Base-by-base conservation (phyloP, 768 basidiomycete genomes). In the Termitomyces sp. region DNA sequence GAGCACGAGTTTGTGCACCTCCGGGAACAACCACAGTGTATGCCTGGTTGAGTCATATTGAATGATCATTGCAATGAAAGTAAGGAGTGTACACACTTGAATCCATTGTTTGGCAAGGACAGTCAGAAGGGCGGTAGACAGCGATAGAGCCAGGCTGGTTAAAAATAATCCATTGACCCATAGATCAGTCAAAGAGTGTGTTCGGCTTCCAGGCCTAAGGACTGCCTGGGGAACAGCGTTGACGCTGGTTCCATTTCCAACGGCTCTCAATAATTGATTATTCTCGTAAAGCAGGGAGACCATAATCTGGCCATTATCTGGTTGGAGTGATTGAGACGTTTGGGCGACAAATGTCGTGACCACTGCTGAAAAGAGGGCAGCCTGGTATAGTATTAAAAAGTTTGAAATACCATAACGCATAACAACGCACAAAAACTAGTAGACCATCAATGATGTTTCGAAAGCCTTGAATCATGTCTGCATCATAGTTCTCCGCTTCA, bases 121-220 rank as follows among this genome's bases (percentile, higher is more conserved):
- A 30, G 52, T 53, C 16, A 53, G 11, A 53, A 53, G 52, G 13
- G 52, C 37, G 11, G 52, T 41, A 18, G 52, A 53, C 8, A 53
- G 30, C 18, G 52, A 53, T 2, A 53, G n/a, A 12, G 52, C 27
- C 9, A 53, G 52, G 18, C 52, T 53, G 16, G 52, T 37, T 6
- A 53, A 53, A 41, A 53, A 41, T 53, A 53, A 18, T 15, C 52
- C 52, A 11, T 53, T 53, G 52, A 53, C 37, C 52, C 52, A 53
- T 2, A 53, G 18, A 53, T 41, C 52, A 22, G 18, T 30, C 18
- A 11, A 30, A 53, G 52, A 20, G 52, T n/a, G 30, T 6, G 37
- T 53, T 30, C 24, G 52, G 39, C 39, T 41, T 41, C 52, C 52
- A 1, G 52, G 39, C 27, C 24, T 27, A n/a, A 30, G 39, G 27